phyloP scores from a whole-genome alignment of 2,329 filamentous ascomycete genomes.

The Exophiala mesophila region DNA sequence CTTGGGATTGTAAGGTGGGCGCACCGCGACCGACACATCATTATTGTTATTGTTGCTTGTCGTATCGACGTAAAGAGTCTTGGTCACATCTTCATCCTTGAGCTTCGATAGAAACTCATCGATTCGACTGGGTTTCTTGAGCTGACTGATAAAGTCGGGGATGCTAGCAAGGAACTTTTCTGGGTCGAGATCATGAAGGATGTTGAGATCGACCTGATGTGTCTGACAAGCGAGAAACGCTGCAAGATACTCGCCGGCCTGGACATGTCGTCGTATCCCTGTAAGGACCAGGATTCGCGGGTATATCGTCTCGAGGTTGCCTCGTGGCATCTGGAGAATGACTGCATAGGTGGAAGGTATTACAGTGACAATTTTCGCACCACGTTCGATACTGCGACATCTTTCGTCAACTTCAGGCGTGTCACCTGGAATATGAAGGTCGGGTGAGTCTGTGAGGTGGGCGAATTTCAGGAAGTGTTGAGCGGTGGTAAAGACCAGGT shows the following conservation, averaged over 20 bases:
- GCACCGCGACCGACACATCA: constrained; percentile 25
- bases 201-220: constrained; percentile 96
- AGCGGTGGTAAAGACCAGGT: constrained; percentile 87
- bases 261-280: constrained; percentile 77
- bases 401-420: constrained; percentile 89
- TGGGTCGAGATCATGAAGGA: constrained; percentile 88
- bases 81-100: constrained; percentile 83
- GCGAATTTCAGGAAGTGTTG: constrained; percentile 93
- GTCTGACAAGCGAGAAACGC: constrained; percentile 86
- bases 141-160: constrained; percentile 72
- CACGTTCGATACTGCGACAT: constrained; percentile 86
- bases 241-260: constrained; percentile 71
- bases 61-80: constrained; percentile 91
- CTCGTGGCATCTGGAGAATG: constrained; percentile 89
- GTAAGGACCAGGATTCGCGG: constrained; percentile 88
- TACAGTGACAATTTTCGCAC: constrained; percentile 78
- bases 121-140: constrained; percentile 74
- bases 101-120: constrained; percentile 88
- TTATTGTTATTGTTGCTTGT: constrained; percentile 31
- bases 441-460: constrained; percentile 55
- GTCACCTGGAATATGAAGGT: constrained; percentile 67
- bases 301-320: constrained; percentile 92
- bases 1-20: constrained; percentile 10
- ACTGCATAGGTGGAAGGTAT: constrained; percentile 84
- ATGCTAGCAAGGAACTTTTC: constrained; percentile 76